Base-by-base conservation (phyloP, 176 grass and related monocot species). In the Oryza coarctata region DNA sequence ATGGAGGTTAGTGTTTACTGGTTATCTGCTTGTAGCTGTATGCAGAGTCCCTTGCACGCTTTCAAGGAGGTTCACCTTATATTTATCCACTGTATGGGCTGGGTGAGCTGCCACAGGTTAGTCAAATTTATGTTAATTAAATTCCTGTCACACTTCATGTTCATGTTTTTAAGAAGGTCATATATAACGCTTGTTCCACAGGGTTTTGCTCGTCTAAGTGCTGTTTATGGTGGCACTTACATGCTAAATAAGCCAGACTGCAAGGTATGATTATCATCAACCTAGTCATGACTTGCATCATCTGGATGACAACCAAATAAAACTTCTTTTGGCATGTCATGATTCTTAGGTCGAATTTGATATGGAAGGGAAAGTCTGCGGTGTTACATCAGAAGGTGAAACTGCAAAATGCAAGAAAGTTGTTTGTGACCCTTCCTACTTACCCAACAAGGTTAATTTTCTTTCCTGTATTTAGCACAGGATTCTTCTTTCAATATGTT, bases 141-240 rank as follows among this genome's bases (percentile, higher is more conserved):
- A 39, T 52, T 71, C 33, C 60, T 79, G n/a, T 70, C 17, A 25
- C 81, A 30, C 26, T 25, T 13, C 15, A 31, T n/a, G 7, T 63
- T 12, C 28, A 31, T 78, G 63, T 64, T 80, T 70, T 34, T 74
- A 47, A 39, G 62, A 82, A 65, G 6, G 7, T 70, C 34, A 36
- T 83, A 62, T 75, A 41, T 30, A 33, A 15, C 70, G 30, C 25
- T 52, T 80, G 26, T 27, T 22, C 43, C 75, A 45, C 83, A 97
- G 94, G 94, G 85, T 86, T 97, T 97, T 92, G 94, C 92, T 36
- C 89, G 94, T 41, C 70, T 97, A 72, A 97, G 92, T 94, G 94
- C 94, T 90, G 94, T 94, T 86, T 97, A 97, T 90, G 94, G 94
- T 77, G 94, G 94, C 76, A 97, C 92, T 20, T 97, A 97, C 83